Evolutionary conservation across 371 early-diverging fungal genomes (phyloP), one percentile per base, ranked within the genome.

Genomic region (Mortierella sp.): DNA sequence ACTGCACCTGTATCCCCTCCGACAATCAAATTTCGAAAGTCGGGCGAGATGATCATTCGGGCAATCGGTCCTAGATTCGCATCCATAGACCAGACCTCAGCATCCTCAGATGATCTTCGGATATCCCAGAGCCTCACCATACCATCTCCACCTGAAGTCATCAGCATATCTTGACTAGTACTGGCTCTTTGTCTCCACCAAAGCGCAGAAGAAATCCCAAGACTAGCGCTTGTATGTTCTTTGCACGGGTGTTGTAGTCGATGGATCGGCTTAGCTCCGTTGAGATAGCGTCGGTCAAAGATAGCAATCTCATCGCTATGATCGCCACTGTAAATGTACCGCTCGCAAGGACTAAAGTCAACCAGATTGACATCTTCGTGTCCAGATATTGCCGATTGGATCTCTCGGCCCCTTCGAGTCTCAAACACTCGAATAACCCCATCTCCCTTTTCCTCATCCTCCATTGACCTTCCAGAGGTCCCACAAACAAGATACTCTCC

Each of bases 71-170:
- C 80, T 7, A 73, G 29, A 5, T 60, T 60, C 1, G 66, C 64
- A 4, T 79, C 70, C 57, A 79, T 43, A 15, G 56, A 55, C 74
- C 70, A 79, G 16, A 62, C 37, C 59, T 66, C 66, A 1, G 67
- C 58, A 23, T 79, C 74, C 50, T 73, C 73, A 2, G 80, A 52
- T 9, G 80, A 73, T 21, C 67, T 58, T 15, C 70, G 65, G 12
- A 79, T 55, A 52, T 79, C 80, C 80, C 81, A 82, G 5, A 74
- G 19, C 46, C 64, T 66, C 21, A 82, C 72, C 18, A 60, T 51
- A 0, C 81, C 82, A 43, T 82, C 81, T 14, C 81, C 82, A 7
- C 75, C 81, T 14, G 75, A 68, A 1, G 81, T 68, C 18, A 81
- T 37, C 29, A 82, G 23, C 74, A 75, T 65, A 1, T 60, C 19